Conservation (phyloP, 2,329 filamentous ascomycete species). For the Nemania sp. region DNA sequence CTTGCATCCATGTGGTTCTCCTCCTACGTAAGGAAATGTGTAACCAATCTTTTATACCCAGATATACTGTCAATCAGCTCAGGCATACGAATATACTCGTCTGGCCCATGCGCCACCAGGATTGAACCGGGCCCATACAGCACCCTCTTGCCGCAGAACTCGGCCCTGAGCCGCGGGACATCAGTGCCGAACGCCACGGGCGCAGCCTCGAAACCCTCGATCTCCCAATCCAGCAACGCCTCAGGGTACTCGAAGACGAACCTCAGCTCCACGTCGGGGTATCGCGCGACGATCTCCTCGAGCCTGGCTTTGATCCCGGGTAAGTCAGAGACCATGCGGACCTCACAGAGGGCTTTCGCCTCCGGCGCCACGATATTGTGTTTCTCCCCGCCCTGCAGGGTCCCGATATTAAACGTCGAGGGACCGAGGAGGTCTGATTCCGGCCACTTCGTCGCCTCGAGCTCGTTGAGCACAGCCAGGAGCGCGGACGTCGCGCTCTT, state of each 20-base stretch:
- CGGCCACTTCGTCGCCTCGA: constrained; percentile 39
- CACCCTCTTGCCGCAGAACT: constrained; percentile 37
- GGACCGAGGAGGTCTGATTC: constrained; percentile 43
- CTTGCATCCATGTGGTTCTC: too few relatives aligned
- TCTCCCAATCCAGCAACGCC: constrained; percentile 44
- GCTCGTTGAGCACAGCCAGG: constrained; percentile 38
- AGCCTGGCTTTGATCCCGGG: constrained; percentile 40
- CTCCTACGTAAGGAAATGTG: too few relatives aligned
- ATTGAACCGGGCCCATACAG: constrained; percentile 47
- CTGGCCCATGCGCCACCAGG: constrained; percentile 43
- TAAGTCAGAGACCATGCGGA: constrained; percentile 45
- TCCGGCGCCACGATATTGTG: constrained; percentile 45
- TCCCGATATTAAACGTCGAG: constrained; percentile 46
- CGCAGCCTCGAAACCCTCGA: constrained; percentile 43
- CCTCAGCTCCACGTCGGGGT: constrained; percentile 41
- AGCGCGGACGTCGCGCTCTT: constrained; percentile 41
- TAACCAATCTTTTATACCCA: constrained; percentile 40
- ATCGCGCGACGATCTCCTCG: constrained; percentile 37
- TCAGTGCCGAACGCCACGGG: constrained; percentile 46
- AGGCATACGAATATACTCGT: constrained; percentile 41
- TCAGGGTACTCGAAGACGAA: constrained; percentile 45
- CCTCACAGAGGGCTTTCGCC: constrained; percentile 44
- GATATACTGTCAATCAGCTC: constrained; percentile 43
- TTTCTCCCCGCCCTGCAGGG: constrained; percentile 43
- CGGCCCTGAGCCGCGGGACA: constrained; percentile 40